Evolutionary conservation across 306 rosid species (phyloP).

Genomic region (Citrullus mucosospermus): DNA sequence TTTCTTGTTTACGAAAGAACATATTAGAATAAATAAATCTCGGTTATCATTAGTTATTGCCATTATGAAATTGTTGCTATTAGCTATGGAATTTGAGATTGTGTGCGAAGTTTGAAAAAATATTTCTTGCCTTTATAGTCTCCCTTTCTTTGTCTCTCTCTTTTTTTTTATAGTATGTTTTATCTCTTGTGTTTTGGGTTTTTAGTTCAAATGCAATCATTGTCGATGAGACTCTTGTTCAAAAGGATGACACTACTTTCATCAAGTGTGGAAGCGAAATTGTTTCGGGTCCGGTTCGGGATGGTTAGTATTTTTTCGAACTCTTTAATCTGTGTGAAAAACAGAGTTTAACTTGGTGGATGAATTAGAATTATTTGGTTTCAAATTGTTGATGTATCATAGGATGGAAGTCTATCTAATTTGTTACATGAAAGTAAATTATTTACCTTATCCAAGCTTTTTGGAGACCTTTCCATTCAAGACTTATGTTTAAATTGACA

Average conservation of each 20-base stretch:
- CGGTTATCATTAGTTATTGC: not conserved
- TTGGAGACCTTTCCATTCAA: too few relatives aligned
- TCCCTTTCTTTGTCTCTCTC: not conserved
- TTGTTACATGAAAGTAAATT: not conserved
- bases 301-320: conserved; percentile 30
- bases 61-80: not conserved
- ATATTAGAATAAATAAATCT: not conserved
- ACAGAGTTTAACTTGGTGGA: not conserved
- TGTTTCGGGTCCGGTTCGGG: conserved; percentile 40
- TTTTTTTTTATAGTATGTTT: not conserved
- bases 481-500: too few relatives aligned
- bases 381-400: not conserved
- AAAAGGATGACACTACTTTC: conserved; percentile 25
- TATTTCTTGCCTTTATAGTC: not conserved
- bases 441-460: not conserved
- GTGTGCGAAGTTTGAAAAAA: not conserved
- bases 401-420: not conserved
- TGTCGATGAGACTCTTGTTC: conserved; percentile 43
- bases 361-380: not conserved
- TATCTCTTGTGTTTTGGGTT: not conserved
- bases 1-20: not conserved
- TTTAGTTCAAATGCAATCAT: conserved; percentile 44
- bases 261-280: conserved; percentile 69
- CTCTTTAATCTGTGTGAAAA: not conserved
- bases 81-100: not conserved